Base-by-base conservation (phyloP, 2,329 filamentous ascomycete species). In the Penicillium sp. region DNA sequence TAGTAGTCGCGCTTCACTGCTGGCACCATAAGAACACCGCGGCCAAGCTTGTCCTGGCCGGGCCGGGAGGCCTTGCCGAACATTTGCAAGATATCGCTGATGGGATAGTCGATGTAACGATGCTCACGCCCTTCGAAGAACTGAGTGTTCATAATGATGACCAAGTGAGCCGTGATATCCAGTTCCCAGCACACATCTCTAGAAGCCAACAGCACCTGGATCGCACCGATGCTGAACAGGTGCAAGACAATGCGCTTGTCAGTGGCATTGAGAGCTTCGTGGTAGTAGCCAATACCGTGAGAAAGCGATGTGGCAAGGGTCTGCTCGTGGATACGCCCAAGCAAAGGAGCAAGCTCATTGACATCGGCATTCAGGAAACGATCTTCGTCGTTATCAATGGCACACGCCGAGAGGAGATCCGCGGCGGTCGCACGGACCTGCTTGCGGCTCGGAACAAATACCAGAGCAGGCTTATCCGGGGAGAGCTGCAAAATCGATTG, bases 131-230 rank as follows among this genome's bases (percentile, higher is more conserved):
- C 93, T 63, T 98, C 93, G 58, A 91, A 98, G 71, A 90, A 96
- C 64, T 98, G 93, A 1, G 94, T 98, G 15, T 90, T 90, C 90
- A 98, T 97, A 29, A 98, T 84, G 42, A 98, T 80, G 13, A 97
- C 90, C 13, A 98, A 76, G 65, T 97, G 90, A 4, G 91, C 90
- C 1, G 81, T 88, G 64, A 83, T 84, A 56, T 95, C 83, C 46
- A 98, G 75, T 70, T 97, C 91, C 91, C 93, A 98, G 71, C 90
- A 96, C 43, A 93, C 89, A 70, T 98, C 91, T 46, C 93, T 82
- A 7, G 84, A 87, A 24, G 84, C 84, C 41, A 88, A 73, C 60
- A 96, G 76, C 2, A 96, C 85, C 61, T 96, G 91, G 33, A 95
- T 88, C 5, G 88, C 90, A 37, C 90, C 90, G 47, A 90, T 84